These are phyloP conservation scores for Teratosphaeriaceae sp. DNA, from an alignment of 2,329 filamentous ascomycete species.

Conservation along the genomic window DNA sequence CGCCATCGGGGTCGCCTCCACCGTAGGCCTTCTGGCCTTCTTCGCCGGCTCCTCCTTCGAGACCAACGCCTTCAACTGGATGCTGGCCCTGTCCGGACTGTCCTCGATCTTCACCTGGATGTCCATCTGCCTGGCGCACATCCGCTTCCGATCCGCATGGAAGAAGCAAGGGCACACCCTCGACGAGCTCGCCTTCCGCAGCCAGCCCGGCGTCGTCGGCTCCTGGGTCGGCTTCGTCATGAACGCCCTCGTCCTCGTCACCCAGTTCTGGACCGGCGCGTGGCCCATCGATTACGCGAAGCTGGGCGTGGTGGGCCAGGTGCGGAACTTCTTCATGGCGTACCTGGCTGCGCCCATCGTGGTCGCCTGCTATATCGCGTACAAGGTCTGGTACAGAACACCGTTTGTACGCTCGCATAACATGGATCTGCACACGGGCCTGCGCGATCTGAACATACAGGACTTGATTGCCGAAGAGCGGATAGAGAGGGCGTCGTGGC, in stretches of 20 bases:
- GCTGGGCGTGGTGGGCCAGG: slow-evolving; percentile 7
- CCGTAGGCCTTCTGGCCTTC: slow-evolving; percentile 56
- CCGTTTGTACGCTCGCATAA: slow-evolving; percentile 8
- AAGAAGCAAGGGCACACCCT: slow-evolving; percentile 56
- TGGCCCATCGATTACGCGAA: slow-evolving; percentile 52
- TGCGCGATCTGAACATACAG: slow-evolving; percentile 66
- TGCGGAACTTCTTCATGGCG: slow-evolving; percentile 21
- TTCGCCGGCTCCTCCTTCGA: slow-evolving; percentile 74
- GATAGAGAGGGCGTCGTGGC: slow-evolving; percentile 57
- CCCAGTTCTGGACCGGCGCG: slow-evolving; percentile 72
- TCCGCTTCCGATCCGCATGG: slow-evolving; percentile 71
- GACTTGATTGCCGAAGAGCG: slow-evolving; percentile 73
- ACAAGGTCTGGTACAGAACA: slow-evolving; percentile 21
- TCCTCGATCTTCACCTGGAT: slow-evolving; percentile 69
- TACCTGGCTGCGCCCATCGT: slow-evolving; percentile 31
- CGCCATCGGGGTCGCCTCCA: no score
- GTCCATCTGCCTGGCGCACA: slow-evolving; percentile 62
- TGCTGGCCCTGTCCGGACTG: slow-evolving; percentile 66
- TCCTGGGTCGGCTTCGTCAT: slow-evolving; percentile 57
- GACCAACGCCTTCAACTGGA: slow-evolving; percentile 69
- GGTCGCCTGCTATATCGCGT: slow-evolving; percentile 26
- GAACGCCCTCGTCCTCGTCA: slow-evolving; percentile 61
- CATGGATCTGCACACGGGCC: slow-evolving; percentile 16
- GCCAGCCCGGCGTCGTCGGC: slow-evolving; percentile 51
- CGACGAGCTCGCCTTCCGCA: slow-evolving; percentile 58